Evolutionary conservation across 2,329 filamentous ascomycete genomes (phyloP).

Genomic region (Venturiaceae sp.): DNA sequence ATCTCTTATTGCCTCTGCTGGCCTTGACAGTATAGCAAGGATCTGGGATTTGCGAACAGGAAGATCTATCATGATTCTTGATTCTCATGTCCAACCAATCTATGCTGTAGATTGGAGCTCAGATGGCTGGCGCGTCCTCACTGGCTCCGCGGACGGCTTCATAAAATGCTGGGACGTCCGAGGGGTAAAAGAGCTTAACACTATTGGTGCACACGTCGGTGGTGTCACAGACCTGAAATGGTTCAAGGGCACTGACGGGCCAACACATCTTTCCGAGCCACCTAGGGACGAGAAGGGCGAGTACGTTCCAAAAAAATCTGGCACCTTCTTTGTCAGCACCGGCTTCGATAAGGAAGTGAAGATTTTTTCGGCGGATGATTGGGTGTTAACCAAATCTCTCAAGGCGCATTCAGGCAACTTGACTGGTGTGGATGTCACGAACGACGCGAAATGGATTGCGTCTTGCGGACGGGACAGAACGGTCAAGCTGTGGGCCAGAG

Average conservation of each 20-base stretch:
- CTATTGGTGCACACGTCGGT: constrained; percentile 82
- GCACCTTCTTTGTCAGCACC: constrained; percentile 82
- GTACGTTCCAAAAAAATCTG: constrained; percentile 64
- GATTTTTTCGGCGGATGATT: constrained; percentile 93
- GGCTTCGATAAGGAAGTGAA: constrained; percentile 96
- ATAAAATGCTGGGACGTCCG: constrained; percentile 97
- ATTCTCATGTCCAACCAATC: constrained; percentile 88
- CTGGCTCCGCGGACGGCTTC: constrained; percentile 87
- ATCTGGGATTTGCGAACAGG: constrained; percentile 94
- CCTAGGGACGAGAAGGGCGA: constrained; percentile 57
- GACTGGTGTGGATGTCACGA: constrained; percentile 78
- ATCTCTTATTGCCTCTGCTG: constrained; percentile 82
- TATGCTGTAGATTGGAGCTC: constrained; percentile 87
- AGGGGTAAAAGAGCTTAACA: constrained; percentile 73
- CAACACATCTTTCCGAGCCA: constrained; percentile 50
- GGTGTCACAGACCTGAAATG: constrained; percentile 88
- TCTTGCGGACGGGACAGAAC: constrained; percentile 91
- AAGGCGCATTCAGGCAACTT: constrained; percentile 90
- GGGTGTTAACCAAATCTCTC: constrained; percentile 78
- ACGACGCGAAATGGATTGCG: constrained; percentile 83
- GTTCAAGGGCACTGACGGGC: constrained; percentile 81
- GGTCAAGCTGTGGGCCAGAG: constrained; percentile 90
- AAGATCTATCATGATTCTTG: constrained; percentile 89
- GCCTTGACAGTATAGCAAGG: constrained; percentile 85
- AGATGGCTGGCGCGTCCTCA: constrained; percentile 87